These are phyloP conservation scores for Rhodotorula sp. DNA, from an alignment of 1,284 basidiomycete species.

Conservation along the genomic window DNA sequence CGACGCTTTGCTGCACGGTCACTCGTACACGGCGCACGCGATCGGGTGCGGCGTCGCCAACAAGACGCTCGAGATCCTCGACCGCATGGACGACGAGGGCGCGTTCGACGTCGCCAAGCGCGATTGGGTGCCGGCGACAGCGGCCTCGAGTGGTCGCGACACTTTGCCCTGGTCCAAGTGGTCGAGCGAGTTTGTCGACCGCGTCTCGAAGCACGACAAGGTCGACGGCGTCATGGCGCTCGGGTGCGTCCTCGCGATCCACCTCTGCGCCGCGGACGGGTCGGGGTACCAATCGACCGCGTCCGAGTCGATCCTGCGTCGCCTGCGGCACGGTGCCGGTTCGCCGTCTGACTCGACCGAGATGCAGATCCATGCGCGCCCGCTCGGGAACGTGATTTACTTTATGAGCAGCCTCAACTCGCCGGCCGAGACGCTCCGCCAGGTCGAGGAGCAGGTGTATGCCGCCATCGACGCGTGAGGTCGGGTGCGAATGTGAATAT, in stretches of 20 bases:
- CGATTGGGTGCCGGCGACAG: conserved; percentile 52
- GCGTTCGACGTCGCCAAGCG: conserved; percentile 60
- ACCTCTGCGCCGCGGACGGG: conserved; percentile 61
- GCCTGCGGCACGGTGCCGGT: conserved; percentile 22
- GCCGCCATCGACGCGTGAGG: conserved; percentile 14
- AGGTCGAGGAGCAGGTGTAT: conserved; percentile 41
- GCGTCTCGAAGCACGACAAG: conserved; percentile 59
- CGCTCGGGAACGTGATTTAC: conserved; percentile 89
- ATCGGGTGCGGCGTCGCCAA: conserved; percentile 89
- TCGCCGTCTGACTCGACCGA: conserved; percentile 26
- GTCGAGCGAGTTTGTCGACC: conserved; percentile 68
- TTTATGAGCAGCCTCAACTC: conserved; percentile 92
- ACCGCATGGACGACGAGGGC: conserved; percentile 49
- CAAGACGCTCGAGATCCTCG: conserved; percentile 68
- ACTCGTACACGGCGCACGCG: conserved; percentile 90
- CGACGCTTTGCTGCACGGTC: conserved; percentile 87
- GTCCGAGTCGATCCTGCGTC: conserved; percentile 61
- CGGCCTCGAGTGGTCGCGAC: background rate
- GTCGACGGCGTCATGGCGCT: conserved; percentile 81
- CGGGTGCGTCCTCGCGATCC: conserved; percentile 82
- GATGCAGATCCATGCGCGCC: conserved; percentile 81
- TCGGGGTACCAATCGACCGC: conserved; percentile 73
- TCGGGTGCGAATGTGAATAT: background rate
- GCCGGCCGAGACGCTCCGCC: conserved; percentile 43
- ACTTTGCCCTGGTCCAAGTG: conserved; percentile 78